Percentiles rank a stretch among this genome's conserved stretches.
Evolutionary conservation across 2,329 filamentous ascomycete species (phyloP).

Genomic region (Ophiognomonia clavigignenti-juglandacearum): DNA sequence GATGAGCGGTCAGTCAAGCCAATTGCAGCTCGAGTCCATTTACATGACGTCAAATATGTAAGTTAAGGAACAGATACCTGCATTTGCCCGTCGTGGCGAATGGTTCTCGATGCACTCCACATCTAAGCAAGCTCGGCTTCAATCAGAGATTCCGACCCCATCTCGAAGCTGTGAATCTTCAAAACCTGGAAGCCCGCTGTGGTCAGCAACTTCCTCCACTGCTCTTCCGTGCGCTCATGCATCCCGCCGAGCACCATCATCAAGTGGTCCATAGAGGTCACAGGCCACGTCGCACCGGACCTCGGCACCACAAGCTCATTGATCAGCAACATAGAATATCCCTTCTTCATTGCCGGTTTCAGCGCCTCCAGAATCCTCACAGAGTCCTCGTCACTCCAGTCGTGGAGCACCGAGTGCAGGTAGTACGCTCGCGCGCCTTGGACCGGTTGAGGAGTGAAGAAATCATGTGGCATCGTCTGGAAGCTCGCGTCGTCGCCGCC

Average conservation of each 20-base stretch:
- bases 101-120: too few relatives aligned
- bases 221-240: conserved; percentile 26
- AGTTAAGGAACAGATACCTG: too few relatives aligned
- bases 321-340: conserved; percentile 32
- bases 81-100: too few relatives aligned
- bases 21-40: too few relatives aligned
- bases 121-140: conserved; percentile 14
- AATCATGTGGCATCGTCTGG: conserved; percentile 27
- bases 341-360: conserved; percentile 23
- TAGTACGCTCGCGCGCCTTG: conserved; percentile 29
- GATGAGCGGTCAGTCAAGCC: too few relatives aligned
- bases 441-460: conserved; percentile 35
- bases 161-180: conserved; percentile 22
- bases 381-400: conserved; percentile 22
- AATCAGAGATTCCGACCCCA: conserved; percentile 28
- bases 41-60: too few relatives aligned
- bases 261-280: conserved; percentile 30
- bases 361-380: conserved; percentile 9
- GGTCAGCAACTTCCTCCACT: conserved; percentile 25
- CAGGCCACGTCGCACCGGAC: conserved; percentile 28
- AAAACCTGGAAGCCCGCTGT: conserved; percentile 24
- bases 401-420: conserved; percentile 26
- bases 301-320: conserved; percentile 28
- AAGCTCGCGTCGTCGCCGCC: conserved; percentile 20
- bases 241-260: conserved; percentile 29